phyloP scores from a whole-genome alignment of 2,329 filamentous ascomycete species.

The Parafenestella ontariensis region DNA sequence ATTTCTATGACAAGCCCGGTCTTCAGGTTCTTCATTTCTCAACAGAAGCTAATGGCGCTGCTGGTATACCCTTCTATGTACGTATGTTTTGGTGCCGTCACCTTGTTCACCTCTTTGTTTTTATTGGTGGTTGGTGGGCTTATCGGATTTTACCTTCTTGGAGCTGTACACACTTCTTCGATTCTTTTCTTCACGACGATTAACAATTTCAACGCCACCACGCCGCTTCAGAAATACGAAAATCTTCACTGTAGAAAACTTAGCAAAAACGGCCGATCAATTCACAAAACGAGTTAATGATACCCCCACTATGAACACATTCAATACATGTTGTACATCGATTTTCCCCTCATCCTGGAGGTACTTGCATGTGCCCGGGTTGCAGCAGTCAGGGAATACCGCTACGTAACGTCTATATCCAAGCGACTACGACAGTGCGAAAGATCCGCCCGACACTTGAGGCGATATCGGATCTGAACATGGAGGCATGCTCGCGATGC shows the following conservation, averaged over 20 bases:
- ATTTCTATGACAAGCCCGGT: slow-evolving; percentile 8
- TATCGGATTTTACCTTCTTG: background rate
- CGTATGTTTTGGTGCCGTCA: slow-evolving; percentile 27
- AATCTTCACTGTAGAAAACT: slow-evolving; percentile 25
- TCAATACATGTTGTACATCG: background rate
- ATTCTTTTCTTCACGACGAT: background rate
- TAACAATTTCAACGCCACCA: background rate
- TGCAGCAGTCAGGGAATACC: background rate
- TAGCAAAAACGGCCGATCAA: slow-evolving; percentile 15
- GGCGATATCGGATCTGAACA: slow-evolving; percentile 13
- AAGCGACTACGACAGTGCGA: slow-evolving; percentile 19
- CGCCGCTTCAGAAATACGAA: background rate
- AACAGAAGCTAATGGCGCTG: slow-evolving; percentile 26
- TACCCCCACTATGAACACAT: slow-evolving; percentile 18
- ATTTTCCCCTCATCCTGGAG: background rate
- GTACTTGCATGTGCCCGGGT: background rate
- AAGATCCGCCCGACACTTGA: slow-evolving; percentile 1
- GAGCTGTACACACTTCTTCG: slow-evolving; percentile 8
- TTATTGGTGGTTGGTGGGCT: slow-evolving; percentile 11
- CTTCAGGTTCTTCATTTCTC: slow-evolving; percentile 6
- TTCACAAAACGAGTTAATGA: slow-evolving; percentile 29
- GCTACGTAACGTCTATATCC: slow-evolving; percentile 15
- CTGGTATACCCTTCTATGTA: slow-evolving; percentile 47
- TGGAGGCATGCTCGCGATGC: background rate
- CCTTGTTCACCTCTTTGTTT: background rate